Conservation (phyloP, 2,329 filamentous ascomycete species). For the Bipolaris victoriae region DNA sequence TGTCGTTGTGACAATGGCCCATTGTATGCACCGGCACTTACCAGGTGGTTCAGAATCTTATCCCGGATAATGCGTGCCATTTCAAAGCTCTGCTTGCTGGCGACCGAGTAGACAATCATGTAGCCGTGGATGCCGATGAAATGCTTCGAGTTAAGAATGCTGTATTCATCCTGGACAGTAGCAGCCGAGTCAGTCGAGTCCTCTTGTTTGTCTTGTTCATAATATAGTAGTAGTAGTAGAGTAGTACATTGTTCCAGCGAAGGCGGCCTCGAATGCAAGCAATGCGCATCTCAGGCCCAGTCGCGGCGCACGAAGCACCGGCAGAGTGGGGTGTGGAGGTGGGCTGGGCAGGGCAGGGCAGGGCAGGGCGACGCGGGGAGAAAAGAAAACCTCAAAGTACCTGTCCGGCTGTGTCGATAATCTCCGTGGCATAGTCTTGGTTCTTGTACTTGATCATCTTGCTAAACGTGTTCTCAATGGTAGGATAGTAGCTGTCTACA, state of each 20-base stretch:
- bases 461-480: constrained; percentile 98
- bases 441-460: constrained; percentile 92
- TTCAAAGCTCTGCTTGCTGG: constrained; percentile 91
- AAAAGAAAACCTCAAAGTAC: constrained; percentile 56
- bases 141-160: constrained; percentile 96
- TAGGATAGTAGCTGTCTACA: constrained; percentile 98
- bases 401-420: constrained; percentile 97
- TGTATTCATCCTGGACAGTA: constrained; percentile 83
- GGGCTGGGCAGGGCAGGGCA: constrained; percentile 15
- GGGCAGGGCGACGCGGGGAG: constrained; percentile 22
- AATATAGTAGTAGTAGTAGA: no score
- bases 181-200: constrained; percentile 30
- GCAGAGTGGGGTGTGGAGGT: constrained; percentile 24
- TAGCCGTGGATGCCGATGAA: constrained; percentile 99
- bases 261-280: no score
- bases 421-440: constrained; percentile 93
- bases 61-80: constrained; percentile 96
- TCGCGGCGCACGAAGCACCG: constrained; percentile 6
- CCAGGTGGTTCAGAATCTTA: constrained; percentile 95
- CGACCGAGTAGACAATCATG: constrained; percentile 98
- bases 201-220: background rate
- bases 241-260: no score
- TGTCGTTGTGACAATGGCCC: background rate
- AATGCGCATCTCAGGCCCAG: background rate
- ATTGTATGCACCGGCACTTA: constrained; percentile 55